Conservation (phyloP, 2,329 filamentous ascomycete species). For the Cryphonectria japonica region DNA sequence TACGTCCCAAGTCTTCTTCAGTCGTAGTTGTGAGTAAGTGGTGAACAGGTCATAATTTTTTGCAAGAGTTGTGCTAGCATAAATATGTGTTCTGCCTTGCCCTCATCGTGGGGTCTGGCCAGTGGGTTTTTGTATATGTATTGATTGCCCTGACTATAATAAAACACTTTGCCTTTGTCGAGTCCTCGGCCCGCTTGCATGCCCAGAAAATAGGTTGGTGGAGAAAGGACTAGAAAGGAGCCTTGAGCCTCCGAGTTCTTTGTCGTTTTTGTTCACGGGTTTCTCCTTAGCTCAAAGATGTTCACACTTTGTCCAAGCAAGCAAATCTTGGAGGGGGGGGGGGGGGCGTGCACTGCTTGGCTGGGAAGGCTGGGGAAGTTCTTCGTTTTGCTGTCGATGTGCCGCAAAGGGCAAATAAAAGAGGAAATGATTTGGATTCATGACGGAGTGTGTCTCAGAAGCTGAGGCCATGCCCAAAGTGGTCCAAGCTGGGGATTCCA, state of each 20-base stretch:
- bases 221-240: slow-evolving; percentile 20
- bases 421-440: not conserved
- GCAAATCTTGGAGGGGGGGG: not conserved
- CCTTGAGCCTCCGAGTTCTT: slow-evolving; percentile 19
- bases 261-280: slow-evolving; percentile 18
- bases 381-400: not conserved
- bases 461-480: not conserved
- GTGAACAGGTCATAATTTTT: not conserved
- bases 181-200: slow-evolving; percentile 6
- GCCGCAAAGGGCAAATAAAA: not conserved
- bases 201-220: slow-evolving; percentile 11
- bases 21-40: not conserved
- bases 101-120: not conserved
- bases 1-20: slow-evolving; percentile 10
- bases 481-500: not conserved
- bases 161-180: slow-evolving; percentile 15
- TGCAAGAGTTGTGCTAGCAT: not conserved
- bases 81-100: not conserved
- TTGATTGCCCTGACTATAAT: not conserved
- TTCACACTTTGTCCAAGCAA: slow-evolving; percentile 5
- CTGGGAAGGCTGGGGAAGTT: not conserved
- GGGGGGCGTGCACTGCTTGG: too few relatives aligned
- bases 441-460: slow-evolving; percentile 13
- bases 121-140: slow-evolving; percentile 6
- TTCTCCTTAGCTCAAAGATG: slow-evolving; percentile 13